Conservation (phyloP, 83 land plant species). For the Larix sibirica region DNA sequence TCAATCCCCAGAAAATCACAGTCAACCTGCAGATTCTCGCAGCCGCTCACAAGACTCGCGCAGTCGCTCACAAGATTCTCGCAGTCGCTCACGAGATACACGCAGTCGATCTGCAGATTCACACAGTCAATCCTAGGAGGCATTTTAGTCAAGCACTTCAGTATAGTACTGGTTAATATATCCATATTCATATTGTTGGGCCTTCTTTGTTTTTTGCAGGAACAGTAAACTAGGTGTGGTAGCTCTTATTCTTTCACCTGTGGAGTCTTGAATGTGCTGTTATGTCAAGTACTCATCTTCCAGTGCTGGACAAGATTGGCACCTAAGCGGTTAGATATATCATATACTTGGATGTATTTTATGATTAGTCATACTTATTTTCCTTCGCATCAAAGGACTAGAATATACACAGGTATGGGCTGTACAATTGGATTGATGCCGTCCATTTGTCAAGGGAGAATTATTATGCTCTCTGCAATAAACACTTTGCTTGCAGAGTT, state of each 20-base stretch:
- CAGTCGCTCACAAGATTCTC: not conserved
- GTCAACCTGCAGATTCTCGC: not conserved
- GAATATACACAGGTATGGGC: not conserved
- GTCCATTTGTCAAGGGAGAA: not conserved
- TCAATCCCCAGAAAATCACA: slow-evolving; percentile 6
- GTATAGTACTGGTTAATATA: not conserved
- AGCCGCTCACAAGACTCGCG: not conserved
- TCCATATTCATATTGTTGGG: slow-evolving; percentile 9
- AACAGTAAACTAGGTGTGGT: not conserved
- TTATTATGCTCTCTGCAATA: not conserved
- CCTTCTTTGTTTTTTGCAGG: slow-evolving; percentile 2
- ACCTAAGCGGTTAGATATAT: slow-evolving; percentile 5
- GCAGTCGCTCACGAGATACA: not conserved
- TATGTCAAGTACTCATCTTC: not conserved
- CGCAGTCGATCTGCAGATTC: not conserved
- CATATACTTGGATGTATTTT: slow-evolving; percentile 4
- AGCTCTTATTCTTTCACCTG: slow-evolving; percentile 15
- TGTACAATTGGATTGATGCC: slow-evolving; percentile 2
- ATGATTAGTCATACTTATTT: not conserved
- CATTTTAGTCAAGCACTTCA: not conserved
- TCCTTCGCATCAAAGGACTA: not conserved
- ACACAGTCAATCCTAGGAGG: slow-evolving; percentile 5
- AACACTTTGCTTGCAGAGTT: not conserved
- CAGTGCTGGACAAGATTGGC: not conserved
- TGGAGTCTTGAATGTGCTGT: slow-evolving; percentile 10